Evolutionary conservation across 768 basidiomycete species (phyloP), one percentile per base, ranked within the genome.

Genomic region (Hemileccinum rubropunctum): DNA sequence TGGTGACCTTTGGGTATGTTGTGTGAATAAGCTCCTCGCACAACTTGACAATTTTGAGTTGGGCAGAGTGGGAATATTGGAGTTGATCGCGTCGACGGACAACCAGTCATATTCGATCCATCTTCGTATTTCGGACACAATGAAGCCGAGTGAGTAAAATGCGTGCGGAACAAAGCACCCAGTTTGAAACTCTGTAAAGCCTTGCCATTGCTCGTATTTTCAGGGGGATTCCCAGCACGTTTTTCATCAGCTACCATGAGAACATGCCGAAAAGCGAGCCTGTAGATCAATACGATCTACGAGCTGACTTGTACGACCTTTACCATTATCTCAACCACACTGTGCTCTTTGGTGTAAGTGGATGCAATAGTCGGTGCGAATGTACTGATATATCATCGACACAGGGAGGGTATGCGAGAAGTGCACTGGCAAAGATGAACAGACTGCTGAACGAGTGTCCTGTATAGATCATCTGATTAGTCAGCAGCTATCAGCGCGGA

Each of bases 281-380:
- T 6, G 73, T 73, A 4, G 76, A 77, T 4, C 77, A 90, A 59
- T 90, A 87, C 59, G 73, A 74, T 26, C 71, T 82, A 33, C 77
- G 89, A 30, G 75, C 67, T 28, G 79, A 86, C 44, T 66, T 91
- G n/a, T 91, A 91, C 56, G 80, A 88, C 64, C 67, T 91, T 23
- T 91, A 86, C 54, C 89, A 91, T 66, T 88, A 89, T 60, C 69
- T 91, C 55, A 91, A 91, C 58, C 89, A 91, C 59, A 88, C 88
- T 0, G 70, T 88, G 5, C 63, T 91, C 5, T 91, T 91, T 60
- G 86, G 86, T 51, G 88, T 89, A 61, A 71, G 84, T 72, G 9
- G 30, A 37, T 17, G 9, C 10, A 32, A 1, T 6, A 10, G 2
- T 13, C 6, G 9, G 18, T 3, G 9, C 9, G 34, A 17, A 10